Conservation (phyloP, 768 basidiomycete species). For the Psilocybe tampanensis region DNA sequence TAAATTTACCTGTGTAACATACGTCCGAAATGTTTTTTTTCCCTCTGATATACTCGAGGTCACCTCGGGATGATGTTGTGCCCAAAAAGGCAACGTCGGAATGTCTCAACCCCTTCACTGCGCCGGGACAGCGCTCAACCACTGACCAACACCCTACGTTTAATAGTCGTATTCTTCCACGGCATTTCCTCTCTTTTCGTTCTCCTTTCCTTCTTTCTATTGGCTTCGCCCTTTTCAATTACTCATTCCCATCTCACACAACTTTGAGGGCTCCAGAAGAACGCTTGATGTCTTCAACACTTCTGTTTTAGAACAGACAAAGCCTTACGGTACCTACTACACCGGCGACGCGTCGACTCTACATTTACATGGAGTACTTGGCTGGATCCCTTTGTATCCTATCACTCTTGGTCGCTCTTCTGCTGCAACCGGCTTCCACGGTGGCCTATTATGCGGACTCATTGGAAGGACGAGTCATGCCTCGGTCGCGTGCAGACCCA, state of each 20-base stretch:
- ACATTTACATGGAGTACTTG: neutral
- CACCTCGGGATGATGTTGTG: neutral
- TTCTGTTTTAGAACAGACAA: neutral
- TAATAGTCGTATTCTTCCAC: neutral
- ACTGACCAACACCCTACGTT: neutral
- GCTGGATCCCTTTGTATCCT: neutral
- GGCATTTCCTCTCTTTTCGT: neutral
- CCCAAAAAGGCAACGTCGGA: neutral
- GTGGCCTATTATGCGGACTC: conserved; percentile 5
- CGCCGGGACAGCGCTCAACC: neutral
- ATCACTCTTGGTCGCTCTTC: conserved; percentile 11
- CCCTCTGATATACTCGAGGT: conserved; percentile 1
- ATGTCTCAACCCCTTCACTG: neutral
- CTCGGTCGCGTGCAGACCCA: conserved; percentile 27
- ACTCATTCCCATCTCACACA: neutral
- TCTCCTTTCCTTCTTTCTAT: neutral
- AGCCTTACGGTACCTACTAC: neutral
- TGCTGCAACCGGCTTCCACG: conserved; percentile 11
- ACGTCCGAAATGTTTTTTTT: conserved; percentile 17
- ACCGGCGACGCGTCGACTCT: neutral
- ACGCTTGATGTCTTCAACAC: neutral
- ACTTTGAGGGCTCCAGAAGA: neutral
- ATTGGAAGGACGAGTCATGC: conserved; percentile 18
- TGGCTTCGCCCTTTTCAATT: neutral
- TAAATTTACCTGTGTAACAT: conserved; percentile 28